phyloP scores from a whole-genome alignment of 805 yeast species.

The Metschnikowia kunwiensis region DNA sequence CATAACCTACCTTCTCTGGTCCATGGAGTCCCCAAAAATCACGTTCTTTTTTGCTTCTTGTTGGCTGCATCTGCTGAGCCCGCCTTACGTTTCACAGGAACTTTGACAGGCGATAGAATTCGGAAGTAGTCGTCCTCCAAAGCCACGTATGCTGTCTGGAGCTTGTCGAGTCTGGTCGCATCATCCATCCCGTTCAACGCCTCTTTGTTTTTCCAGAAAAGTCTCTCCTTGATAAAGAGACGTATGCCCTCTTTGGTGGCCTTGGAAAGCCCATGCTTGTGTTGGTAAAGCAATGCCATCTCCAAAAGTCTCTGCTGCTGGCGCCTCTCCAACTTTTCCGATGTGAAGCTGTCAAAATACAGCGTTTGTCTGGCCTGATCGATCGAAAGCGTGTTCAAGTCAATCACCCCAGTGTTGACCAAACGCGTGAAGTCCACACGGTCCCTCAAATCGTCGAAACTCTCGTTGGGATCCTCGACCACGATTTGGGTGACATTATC shows the following conservation, averaged over 20 bases:
- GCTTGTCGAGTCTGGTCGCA: conserved; percentile 62
- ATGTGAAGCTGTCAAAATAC: conserved; percentile 43
- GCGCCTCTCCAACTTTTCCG: conserved; percentile 64
- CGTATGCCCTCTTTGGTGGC: conserved; percentile 43
- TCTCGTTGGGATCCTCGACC: conserved; percentile 92
- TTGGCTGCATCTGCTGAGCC: background rate
- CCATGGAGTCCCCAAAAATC: background rate
- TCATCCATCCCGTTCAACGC: conserved; percentile 64
- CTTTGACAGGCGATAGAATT: conserved; percentile 39
- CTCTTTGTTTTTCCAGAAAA: conserved; percentile 77
- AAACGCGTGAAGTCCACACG: conserved; percentile 59
- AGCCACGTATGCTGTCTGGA: conserved; percentile 69
- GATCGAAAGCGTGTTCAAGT: conserved; percentile 9
- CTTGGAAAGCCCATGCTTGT: conserved; percentile 22
- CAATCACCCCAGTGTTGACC: conserved; percentile 7
- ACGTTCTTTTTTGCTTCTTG: conserved; percentile 13
- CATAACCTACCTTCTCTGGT: background rate
- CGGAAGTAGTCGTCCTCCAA: conserved; percentile 70
- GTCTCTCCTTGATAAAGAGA: conserved; percentile 65
- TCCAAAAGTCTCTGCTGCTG: conserved; percentile 79
- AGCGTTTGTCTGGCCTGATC: conserved; percentile 14
- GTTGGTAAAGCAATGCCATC: conserved; percentile 56
- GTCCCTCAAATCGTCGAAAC: conserved; percentile 88
- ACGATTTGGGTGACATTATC: conserved; percentile 62
- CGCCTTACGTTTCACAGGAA: conserved; percentile 19